Evolutionary conservation across 352 stramenopile genomes (phyloP), one percentile per base, ranked within the genome.

Genomic region (Phytophthora constricta): DNA sequence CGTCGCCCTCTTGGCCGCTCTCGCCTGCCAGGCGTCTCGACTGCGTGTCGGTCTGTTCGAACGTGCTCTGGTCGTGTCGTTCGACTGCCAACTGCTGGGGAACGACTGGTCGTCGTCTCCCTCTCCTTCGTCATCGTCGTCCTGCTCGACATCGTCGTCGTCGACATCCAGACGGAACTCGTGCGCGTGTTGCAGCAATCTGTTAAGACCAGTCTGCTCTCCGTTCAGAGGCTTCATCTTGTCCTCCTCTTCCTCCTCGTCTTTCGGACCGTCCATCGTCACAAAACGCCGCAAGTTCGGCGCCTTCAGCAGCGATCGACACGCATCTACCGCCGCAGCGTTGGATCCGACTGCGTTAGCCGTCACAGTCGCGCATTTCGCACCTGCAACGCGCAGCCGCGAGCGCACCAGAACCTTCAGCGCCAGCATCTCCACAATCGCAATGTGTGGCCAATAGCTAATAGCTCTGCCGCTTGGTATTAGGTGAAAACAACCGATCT

Each of bases 171-270:
- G 23, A 28, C 65, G 81, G 68, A 90, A 93, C 41, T 89, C 63
- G 64, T 89, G 71, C 60, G 81, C 87, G 67, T 89, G 77, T 58
- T 86, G 80, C 65, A 92, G 34, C 26, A 93, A 70, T 8, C 80
- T 80, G 63, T 92, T 82, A 1, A 93, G 84, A 25, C 83, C 78
- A 68, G 75, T 90, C 62, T 86, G 27, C 11, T 80, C 70, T 14
- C 64, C 66, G 42, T 84, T 58, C 17, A 54, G 46, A 47, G 34
- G 31, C 55, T 57, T 52, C 22, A 20, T 23, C 34, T 3, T 22
- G 10, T 31, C 47, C n/a, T 63, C 49, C 14, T 72, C 33, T 26
- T 78, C 50, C 14, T 76, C 48, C 19, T 65, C 59, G n/a, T 68
- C 52, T 47, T 47, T 68, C 1, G 47, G 23, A 8, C 56, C 25